Evolutionary conservation across 768 basidiomycete genomes (phyloP).

Genomic region (Leccinellum luteum): DNA sequence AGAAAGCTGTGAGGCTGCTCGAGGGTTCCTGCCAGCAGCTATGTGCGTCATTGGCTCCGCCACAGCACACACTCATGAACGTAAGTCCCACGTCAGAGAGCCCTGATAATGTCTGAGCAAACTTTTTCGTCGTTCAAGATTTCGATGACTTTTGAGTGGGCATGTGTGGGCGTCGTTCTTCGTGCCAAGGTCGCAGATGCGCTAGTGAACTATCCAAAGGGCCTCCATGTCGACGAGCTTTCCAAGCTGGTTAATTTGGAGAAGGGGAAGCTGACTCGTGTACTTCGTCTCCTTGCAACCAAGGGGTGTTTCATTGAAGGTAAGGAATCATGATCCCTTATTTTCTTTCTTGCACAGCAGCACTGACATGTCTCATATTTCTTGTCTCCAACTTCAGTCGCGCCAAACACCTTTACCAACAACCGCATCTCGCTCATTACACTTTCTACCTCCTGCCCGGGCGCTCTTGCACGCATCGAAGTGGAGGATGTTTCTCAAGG

Average conservation of each 20-base stretch:
- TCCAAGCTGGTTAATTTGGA: constrained; percentile 23
- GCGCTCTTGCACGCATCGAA: not conserved
- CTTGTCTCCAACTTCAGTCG: constrained; percentile 15
- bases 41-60: constrained; percentile 26
- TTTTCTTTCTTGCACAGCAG: not conserved
- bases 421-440: constrained; percentile 34
- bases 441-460: constrained; percentile 7
- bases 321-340: not conserved
- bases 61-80: constrained; percentile 27
- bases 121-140: constrained; percentile 4
- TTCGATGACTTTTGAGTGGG: constrained; percentile 25
- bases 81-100: constrained; percentile 5
- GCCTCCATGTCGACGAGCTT: constrained; percentile 28
- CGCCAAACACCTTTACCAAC: constrained; percentile 29
- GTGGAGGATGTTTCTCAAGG: not conserved
- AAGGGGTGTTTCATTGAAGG: constrained; percentile 34
- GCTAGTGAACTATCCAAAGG: constrained; percentile 24
- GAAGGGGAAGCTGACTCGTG: constrained; percentile 27
- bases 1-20: constrained; percentile 27
- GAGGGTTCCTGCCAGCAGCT: constrained; percentile 28
- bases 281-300: constrained; percentile 31
- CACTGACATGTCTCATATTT: not conserved
- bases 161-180: constrained; percentile 24
- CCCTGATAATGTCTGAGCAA: not conserved
- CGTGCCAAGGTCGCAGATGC: constrained; percentile 29